phyloP scores from a whole-genome alignment of 345 rosid species.

The Citrus australasica region DNA sequence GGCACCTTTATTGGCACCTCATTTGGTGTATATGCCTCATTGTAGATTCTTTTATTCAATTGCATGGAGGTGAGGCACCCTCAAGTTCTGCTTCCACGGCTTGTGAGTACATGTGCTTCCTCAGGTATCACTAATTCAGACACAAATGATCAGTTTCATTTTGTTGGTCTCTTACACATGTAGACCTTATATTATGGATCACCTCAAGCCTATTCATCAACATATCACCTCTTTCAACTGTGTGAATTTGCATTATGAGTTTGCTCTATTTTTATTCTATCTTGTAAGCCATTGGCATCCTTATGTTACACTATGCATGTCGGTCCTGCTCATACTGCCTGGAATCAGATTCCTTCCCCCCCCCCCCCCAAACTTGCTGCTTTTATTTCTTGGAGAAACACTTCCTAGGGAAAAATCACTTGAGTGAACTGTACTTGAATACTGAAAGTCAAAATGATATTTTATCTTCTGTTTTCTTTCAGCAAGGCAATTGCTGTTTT shows the following conservation, averaged over 20 bases:
- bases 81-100: constrained; percentile 64
- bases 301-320: neutral
- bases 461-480: neutral
- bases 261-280: neutral
- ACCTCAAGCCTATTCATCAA: neutral
- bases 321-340: neutral
- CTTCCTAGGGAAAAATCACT: neutral
- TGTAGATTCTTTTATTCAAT: constrained; percentile 82
- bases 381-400: neutral
- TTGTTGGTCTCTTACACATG: neutral
- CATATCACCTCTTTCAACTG: neutral
- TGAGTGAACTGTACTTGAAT: neutral
- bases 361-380: neutral
- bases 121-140: constrained; percentile 46
- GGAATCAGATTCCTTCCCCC: neutral
- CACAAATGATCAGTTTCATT: neutral
- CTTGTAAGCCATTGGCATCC: neutral
- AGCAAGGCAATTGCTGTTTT: neutral
- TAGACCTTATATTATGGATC: neutral
- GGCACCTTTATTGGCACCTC: constrained; percentile 5
- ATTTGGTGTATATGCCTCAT: neutral
- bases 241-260: neutral
- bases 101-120: constrained; percentile 61
- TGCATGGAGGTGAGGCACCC: constrained; percentile 94
- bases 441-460: neutral